Base-by-base conservation (phyloP, 2,329 filamentous ascomycete species). In the Venturia oleaginea region DNA sequence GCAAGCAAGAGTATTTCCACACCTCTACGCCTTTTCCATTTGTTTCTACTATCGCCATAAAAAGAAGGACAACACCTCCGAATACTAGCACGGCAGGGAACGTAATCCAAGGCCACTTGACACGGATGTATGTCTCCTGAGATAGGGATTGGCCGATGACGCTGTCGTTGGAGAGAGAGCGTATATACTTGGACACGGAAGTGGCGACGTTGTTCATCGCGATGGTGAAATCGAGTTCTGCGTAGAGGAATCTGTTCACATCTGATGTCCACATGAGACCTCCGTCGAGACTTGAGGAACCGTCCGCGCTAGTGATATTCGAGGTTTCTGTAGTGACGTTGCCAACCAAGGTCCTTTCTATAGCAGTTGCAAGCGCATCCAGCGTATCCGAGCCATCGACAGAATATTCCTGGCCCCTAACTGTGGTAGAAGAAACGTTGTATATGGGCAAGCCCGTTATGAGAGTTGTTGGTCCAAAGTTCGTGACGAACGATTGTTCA, bases 1-100 rank as follows among this genome's bases (percentile, higher is more conserved):
- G 70, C 67, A 74, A 70, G 0, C 72, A 67, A 13, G 72, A 74
- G 0, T 69, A 73, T 27, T 74, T 74, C 72, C 72, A 74, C 0
- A 71, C 34, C 0, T 68, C 70, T 2, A 67, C 61, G 2, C 40
- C 38, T 0, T 54, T 64, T 13, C 67, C 67, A 7, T 61, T 66
- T 0, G 69, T 68, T 1, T 68, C 71, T 37, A 68, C 68, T 4
- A 68, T 37, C 0, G 73, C 71, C 0, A 71, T 72, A 1, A 65
- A 61, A 2, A 70, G 61, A 3, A 74, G 63, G 38, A 75, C 72
- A 0, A 69, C 42, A 0, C 72, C 40, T 4, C 59, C 69, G 2
- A 71, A 62, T 1, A 71, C 1, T 0, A 74, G 62, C 0, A 74
- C 65, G 1, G 65, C 38, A 1, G 72, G 73, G 17, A 74, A 70